Percentiles rank a stretch among this genome's conserved stretches.
Conservation (phyloP, 2,329 filamentous ascomycete species). For the Beauveria caledonica region DNA sequence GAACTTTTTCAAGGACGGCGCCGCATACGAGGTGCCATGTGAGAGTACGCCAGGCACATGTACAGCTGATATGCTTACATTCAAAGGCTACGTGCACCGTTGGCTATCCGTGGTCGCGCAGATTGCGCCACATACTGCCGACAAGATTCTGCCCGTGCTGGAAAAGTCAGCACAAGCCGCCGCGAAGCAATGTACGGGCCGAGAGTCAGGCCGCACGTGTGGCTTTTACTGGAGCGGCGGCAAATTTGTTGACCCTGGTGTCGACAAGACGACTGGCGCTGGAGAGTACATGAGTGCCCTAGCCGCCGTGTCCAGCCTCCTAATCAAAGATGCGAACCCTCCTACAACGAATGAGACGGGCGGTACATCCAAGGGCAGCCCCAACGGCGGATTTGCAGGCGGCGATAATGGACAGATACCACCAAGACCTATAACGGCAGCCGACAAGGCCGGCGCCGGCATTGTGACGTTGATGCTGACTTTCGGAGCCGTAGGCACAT, state of each 20-base stretch:
- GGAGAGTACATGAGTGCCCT: conserved; percentile 50
- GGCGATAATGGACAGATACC: conserved; percentile 20
- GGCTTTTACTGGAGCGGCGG: conserved; percentile 48
- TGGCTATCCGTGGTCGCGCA: conserved; percentile 56
- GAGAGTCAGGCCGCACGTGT: conserved; percentile 49
- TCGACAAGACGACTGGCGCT: conserved; percentile 43
- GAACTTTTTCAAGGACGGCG: conserved; percentile 47
- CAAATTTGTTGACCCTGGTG: conserved; percentile 23
- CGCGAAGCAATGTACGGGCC: conserved; percentile 54
- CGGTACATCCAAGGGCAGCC: conserved; percentile 35
- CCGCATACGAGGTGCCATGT: conserved; percentile 61
- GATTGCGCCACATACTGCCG: conserved; percentile 51
- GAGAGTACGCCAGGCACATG: conserved; percentile 49
- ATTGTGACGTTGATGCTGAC: conserved; percentile 39
- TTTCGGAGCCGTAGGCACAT: conserved; percentile 32
- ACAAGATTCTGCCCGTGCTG: conserved; percentile 49
- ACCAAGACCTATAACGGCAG: conserved; percentile 29
- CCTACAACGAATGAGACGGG: conserved; percentile 37
- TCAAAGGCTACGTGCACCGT: conserved; percentile 62
- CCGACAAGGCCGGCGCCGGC: conserved; percentile 40
- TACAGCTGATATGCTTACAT: conserved; percentile 63
- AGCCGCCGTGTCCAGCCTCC: conserved; percentile 40
- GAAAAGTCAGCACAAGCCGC: conserved; percentile 50
- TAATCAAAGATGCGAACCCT: conserved; percentile 29
- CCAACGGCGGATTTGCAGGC: conserved; percentile 22